Percentiles rank a stretch among this genome's conserved stretches.
These are phyloP conservation scores for Ophidiomyces ophidiicola DNA, from an alignment of 2,329 filamentous ascomycete genomes.

Conservation along the genomic window DNA sequence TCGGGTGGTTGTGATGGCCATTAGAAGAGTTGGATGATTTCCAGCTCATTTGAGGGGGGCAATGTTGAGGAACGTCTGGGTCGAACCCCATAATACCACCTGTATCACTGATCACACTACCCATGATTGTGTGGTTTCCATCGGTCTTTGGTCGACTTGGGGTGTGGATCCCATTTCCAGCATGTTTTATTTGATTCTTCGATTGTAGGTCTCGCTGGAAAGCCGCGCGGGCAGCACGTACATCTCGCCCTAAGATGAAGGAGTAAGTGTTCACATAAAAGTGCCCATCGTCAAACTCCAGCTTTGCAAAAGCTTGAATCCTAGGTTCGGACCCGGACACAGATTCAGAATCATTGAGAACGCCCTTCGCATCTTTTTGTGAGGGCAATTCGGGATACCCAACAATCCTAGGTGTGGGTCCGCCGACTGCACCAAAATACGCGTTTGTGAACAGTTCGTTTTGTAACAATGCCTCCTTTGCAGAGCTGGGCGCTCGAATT, in stretches of 20 bases:
- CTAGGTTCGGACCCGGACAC: conserved; percentile 32
- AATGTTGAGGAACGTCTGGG: conserved; percentile 31
- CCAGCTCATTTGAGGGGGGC: conserved; percentile 30
- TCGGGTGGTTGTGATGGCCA: conserved; percentile 25
- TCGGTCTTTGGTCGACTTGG: conserved; percentile 36
- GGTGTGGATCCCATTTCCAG: conserved; percentile 36
- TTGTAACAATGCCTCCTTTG: conserved; percentile 29
- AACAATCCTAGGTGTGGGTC: conserved; percentile 15
- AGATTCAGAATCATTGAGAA: conserved; percentile 26
- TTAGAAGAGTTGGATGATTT: conserved; percentile 40
- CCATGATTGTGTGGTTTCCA: conserved; percentile 33
- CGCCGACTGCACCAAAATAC: conserved; percentile 24
- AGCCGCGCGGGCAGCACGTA: conserved; percentile 39
- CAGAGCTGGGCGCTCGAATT: conserved; percentile 25
- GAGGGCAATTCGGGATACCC: conserved; percentile 20
- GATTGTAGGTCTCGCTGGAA: conserved; percentile 34
- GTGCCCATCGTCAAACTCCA: conserved; percentile 53
- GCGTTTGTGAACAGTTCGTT: conserved; percentile 31
- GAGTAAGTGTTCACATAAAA: conserved; percentile 54
- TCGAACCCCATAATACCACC: conserved; percentile 44
- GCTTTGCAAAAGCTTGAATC: conserved; percentile 50
- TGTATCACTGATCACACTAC: conserved; percentile 43
- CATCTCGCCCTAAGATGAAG: conserved; percentile 51
- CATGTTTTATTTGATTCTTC: conserved; percentile 36
- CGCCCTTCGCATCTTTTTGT: conserved; percentile 20